Conservation (phyloP, 768 basidiomycete species). For the Podaxis sp. region DNA sequence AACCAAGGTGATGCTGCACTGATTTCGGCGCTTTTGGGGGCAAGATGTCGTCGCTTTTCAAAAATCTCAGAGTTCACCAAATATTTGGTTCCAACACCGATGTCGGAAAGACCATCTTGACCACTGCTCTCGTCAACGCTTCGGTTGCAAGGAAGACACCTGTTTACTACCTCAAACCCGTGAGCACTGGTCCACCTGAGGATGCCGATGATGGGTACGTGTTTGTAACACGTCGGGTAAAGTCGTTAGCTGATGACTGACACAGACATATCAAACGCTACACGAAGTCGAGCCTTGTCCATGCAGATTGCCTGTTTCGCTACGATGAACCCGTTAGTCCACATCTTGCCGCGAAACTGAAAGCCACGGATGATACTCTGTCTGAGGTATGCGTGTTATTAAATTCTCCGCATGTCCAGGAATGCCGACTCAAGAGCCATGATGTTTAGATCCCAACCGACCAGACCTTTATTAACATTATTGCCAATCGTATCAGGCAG, state of each 20-base stretch:
- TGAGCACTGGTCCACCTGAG: constrained; percentile 80
- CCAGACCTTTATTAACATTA: constrained; percentile 59
- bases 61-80: constrained; percentile 83
- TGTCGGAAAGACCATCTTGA: constrained; percentile 92
- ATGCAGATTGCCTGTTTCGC: constrained; percentile 74
- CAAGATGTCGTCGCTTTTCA: constrained; percentile 80
- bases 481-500: constrained; percentile 60
- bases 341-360: constrained; percentile 75
- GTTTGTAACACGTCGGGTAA: neutral
- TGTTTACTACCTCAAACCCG: constrained; percentile 82
- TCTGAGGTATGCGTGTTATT: constrained; percentile 26
- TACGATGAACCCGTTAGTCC: constrained; percentile 92
- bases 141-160: constrained; percentile 55
- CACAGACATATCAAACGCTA: constrained; percentile 67
- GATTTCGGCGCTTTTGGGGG: too few relatives aligned
- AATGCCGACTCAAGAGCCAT: neutral
- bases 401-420: neutral
- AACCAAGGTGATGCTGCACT: neutral
- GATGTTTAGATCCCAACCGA: constrained; percentile 60
- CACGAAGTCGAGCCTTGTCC: constrained; percentile 42
- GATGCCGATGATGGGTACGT: constrained; percentile 86
- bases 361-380: constrained; percentile 28
- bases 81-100: constrained; percentile 96
- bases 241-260: constrained; percentile 3
- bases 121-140: constrained; percentile 79